Conservation (phyloP, 345 rosid species). For the Eucalyptus cloeziana region DNA sequence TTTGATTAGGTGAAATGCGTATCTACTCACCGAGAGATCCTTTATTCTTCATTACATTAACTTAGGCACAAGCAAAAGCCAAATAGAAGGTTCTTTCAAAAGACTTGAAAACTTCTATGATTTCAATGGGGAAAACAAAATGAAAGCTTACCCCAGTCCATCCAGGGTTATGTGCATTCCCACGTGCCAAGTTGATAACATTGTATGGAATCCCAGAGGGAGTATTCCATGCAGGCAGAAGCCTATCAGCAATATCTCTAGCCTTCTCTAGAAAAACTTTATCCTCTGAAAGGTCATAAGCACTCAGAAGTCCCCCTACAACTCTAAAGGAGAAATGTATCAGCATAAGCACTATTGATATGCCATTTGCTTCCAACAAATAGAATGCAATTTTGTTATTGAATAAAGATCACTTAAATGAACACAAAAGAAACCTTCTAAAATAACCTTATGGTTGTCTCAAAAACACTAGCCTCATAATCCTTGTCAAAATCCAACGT, state of each 20-base stretch:
- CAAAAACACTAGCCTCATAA: conserved; percentile 93
- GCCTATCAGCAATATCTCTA: conserved; percentile 87
- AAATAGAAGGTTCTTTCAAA: background rate
- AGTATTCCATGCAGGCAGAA: conserved; percentile 94
- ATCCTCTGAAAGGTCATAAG: conserved; percentile 91
- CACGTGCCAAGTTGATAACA: conserved; percentile 67
- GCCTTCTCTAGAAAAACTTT: conserved; percentile 90
- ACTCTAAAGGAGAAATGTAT: conserved; percentile 35
- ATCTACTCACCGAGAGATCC: background rate
- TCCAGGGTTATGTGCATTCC: conserved; percentile 71
- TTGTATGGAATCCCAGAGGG: conserved; percentile 83
- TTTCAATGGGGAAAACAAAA: background rate
- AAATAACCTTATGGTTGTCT: conserved; percentile 98
- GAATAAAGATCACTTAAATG: background rate
- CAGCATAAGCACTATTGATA: background rate
- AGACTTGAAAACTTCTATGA: background rate
- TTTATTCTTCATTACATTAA: background rate
- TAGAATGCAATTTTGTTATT: background rate
- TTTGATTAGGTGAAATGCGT: background rate
- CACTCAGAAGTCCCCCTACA: conserved; percentile 96
- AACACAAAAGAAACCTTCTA: conserved; percentile 58
- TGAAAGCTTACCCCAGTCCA: conserved; percentile 87
- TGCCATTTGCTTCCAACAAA: background rate
- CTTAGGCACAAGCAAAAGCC: background rate
- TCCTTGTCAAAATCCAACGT: conserved; percentile 88